Evolutionary conservation across 352 stramenopile genomes (phyloP), one percentile per base, ranked within the genome.

Genomic region (Pythium rhizo-oryzae): DNA sequence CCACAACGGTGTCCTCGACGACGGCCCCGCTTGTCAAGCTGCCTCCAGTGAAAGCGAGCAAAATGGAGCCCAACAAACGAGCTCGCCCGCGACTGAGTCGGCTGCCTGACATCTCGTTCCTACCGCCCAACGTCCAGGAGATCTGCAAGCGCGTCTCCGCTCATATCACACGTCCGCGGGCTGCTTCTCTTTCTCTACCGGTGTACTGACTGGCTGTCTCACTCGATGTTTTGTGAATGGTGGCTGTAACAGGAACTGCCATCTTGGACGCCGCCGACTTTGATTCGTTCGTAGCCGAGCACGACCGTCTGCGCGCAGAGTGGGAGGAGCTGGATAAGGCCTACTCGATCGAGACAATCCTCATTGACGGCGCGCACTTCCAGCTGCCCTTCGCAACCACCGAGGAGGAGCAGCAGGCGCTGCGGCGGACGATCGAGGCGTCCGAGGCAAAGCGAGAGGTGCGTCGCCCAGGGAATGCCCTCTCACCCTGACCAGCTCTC

Each of bases 241-340:
- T n/a, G n/a, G n/a, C n/a, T n/a, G n/a, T n/a, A n/a, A n/a, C 54
- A 75, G 67, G 71, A 13, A 84, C 85, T 8, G 74, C 78, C 3
- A 83, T 93, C 39, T 68, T 90, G 41, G 85, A 93, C 47, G 79
- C 80, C n/a, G 65, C 51, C 25, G 85, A 93, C 76, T 86, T 88
- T 59, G 58, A 81, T 13, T 71, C 69, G 21, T 91, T 93, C 49
- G 55, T 77, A 18, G 56, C 78, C 28, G 84, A 82, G 56, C 72
- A 91, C 53, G 77, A 87, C 43, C 65, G 72, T 16, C 79, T 89
- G 28, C 62, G 61, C 0, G 68, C 72, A 4, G 80, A 92, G 56
- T 91, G 85, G 85, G 79, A 87, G 58, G 71, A 79, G 62, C 80
- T 93, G 23, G 82, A 93, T 62, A 90, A 88, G 75, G 62, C 62